Evolutionary conservation across 257 asterid genomes (phyloP), one percentile per base, ranked within the genome.

Genomic region (Mitragyna speciosa): DNA sequence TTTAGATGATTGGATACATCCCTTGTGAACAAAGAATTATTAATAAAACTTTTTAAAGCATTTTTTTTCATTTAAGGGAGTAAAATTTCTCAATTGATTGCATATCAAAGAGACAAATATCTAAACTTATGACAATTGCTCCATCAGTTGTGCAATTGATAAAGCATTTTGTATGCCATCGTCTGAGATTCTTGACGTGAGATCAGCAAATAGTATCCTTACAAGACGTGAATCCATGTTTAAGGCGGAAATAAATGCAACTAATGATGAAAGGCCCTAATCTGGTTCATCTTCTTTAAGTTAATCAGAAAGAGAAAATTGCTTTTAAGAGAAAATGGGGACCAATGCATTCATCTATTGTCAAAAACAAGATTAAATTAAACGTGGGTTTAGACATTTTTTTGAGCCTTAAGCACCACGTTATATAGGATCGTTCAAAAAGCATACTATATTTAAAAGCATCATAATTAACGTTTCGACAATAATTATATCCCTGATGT

Each of bases 391-490:
- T 65, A 22, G 64, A 77, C 26, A 77, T 77, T 76, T 47, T 77
- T 67, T 49, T n/a, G 31, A 49, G 1, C 17, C 74, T 28, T 48
- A 4, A 39, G 16, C 19, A 63, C 79, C 31, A 28, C 30, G 4
- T 76, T 39, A 16, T 39, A 16, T 31, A 59, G n/a, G 56, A 63
- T 73, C n/a, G 66, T 45, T 39, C 39, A 28, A 30, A 36, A 81
- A 54, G 59, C 70, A 79, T 69, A 56, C 33, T 59, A 80, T 88
- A 69, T 82, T 81, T 80, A 82, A 5, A 82, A 63, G 66, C 84
- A 76, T 88, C 88, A 88, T 82, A 82, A 84, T n/a, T 26, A 26
- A 10, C 36, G 71, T 72, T 83, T 85, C 63, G 45, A 41, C 71
- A 77, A 77, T 72, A 81, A 7, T 77, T 79, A 66, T 75, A 66